Evolutionary conservation across 192 early-diverging fungal species (phyloP).

Genomic region (Piromyces finnis): DNA sequence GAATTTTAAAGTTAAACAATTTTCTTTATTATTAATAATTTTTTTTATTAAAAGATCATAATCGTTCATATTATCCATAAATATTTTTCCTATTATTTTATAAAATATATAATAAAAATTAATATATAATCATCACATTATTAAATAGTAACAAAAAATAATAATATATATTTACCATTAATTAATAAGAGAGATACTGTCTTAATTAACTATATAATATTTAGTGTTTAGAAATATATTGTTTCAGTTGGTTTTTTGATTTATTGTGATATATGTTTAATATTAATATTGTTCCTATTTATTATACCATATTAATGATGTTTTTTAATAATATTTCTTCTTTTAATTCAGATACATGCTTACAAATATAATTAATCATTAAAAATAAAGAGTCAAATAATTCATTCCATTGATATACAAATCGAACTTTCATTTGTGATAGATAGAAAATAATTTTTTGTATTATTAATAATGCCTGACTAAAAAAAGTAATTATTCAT

Average conservation of each 20-base stretch:
- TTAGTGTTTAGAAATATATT: too few species aligned
- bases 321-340: background rate
- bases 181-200: background rate
- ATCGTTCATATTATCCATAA: background rate
- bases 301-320: background rate
- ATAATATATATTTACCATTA: background rate
- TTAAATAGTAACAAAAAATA: background rate
- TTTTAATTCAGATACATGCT: background rate
- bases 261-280: too few species aligned
- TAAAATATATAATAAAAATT: too few species aligned
- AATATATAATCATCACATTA: too few species aligned
- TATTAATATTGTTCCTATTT: too few species aligned
- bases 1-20: background rate
- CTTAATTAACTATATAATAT: background rate
- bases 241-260: too few species aligned
- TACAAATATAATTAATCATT: background rate
- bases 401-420: background rate
- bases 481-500: too few species aligned
- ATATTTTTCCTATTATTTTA: background rate
- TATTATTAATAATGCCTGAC: background rate
- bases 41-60: background rate
- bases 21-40: background rate
- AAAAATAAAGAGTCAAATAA: background rate
- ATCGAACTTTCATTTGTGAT: background rate
- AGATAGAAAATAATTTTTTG: background rate